A percentile compares a stretch with the other conserved stretches of the same genome.
Evolutionary conservation across 2,329 filamentous ascomycete species (phyloP).

Genomic region (Elsinoe arachidis): DNA sequence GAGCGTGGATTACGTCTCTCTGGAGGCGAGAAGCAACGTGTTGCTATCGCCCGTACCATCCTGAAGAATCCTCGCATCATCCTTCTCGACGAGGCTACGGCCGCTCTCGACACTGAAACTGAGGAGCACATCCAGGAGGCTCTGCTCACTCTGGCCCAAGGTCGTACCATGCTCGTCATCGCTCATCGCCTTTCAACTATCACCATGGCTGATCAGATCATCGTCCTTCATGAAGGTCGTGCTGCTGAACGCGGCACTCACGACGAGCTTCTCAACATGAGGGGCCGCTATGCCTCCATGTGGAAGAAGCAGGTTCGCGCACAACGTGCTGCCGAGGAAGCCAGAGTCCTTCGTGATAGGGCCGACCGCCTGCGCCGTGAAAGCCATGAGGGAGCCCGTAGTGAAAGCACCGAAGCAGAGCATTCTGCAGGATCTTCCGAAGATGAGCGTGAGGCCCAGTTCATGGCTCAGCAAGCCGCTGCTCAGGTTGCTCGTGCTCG

Average conservation of each 20-base stretch:
- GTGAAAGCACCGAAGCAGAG: constrained; percentile 23
- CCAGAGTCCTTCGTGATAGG: constrained; percentile 41
- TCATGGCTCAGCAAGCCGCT: constrained; percentile 15
- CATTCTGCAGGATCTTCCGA: constrained; percentile 31
- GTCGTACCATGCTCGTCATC: constrained; percentile 89
- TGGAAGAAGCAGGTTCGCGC: constrained; percentile 46
- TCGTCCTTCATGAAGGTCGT: constrained; percentile 45
- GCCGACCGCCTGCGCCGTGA: constrained; percentile 41
- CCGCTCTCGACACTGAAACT: constrained; percentile 81
- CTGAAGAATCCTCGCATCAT: constrained; percentile 88
- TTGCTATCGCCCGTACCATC: constrained; percentile 87
- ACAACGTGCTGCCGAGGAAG: constrained; percentile 42
- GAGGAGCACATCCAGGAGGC: constrained; percentile 89
- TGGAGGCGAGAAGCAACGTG: constrained; percentile 86
- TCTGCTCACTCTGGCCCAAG: constrained; percentile 69
- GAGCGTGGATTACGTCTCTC: constrained; percentile 80
- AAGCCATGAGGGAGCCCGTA: constrained; percentile 24
- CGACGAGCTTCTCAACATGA: constrained; percentile 40
- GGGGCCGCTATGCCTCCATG: constrained; percentile 41
- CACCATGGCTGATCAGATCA: constrained; percentile 47
- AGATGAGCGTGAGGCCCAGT: constrained; percentile 24
- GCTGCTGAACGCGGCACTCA: constrained; percentile 46
- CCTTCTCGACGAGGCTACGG: constrained; percentile 86
- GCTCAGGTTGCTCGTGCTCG: constrained; percentile 12
- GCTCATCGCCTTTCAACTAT: constrained; percentile 59